Percentiles rank a stretch among this genome's conserved stretches.
These are phyloP conservation scores for Hanseniaspora uvarum DNA, from an alignment of 1,139 yeast genomes.

Conservation along the genomic window DNA sequence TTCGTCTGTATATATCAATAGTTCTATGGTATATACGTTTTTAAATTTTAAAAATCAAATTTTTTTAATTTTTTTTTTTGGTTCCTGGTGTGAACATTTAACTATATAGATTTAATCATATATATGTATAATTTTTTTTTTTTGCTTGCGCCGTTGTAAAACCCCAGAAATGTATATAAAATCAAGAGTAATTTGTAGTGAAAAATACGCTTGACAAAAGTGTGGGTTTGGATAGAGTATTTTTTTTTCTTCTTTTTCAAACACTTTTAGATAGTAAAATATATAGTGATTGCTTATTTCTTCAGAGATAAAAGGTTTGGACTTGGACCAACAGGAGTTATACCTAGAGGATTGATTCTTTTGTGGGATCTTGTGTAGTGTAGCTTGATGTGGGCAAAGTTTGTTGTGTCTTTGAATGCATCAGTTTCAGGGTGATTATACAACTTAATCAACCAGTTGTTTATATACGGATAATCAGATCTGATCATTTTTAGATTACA, in stretches of 20 bases:
- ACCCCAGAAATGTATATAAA: too few relatives aligned
- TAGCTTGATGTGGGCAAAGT: slow-evolving; percentile 78
- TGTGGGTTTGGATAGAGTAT: too few relatives aligned
- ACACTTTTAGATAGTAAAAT: too few relatives aligned
- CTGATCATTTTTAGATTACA: slow-evolving; percentile 80
- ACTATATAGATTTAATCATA: too few relatives aligned
- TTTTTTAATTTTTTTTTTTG: too few relatives aligned
- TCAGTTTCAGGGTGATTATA: slow-evolving; percentile 70
- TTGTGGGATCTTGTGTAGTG: slow-evolving; percentile 82
- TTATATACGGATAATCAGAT: slow-evolving; percentile 64
- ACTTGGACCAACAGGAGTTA: slow-evolving; percentile 83
- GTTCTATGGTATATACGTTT: background rate
- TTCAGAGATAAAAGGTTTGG: slow-evolving; percentile 56
- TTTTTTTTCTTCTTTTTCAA: too few relatives aligned
- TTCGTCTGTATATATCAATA: background rate
- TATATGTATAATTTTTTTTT: too few relatives aligned
- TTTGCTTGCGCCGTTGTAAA: too few relatives aligned
- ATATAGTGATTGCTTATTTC: background rate
- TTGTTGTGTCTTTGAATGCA: slow-evolving; percentile 59
- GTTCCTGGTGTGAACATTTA: too few relatives aligned
- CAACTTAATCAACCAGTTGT: slow-evolving; percentile 69
- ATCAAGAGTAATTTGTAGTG: too few relatives aligned
- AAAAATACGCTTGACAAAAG: too few relatives aligned
- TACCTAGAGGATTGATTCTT: slow-evolving; percentile 67
- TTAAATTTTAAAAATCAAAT: too few relatives aligned